Percentiles rank a stretch among this genome's conserved stretches.
Conservation (phyloP, 2,329 filamentous ascomycete species). For the Pestalotiopsis sp. region DNA sequence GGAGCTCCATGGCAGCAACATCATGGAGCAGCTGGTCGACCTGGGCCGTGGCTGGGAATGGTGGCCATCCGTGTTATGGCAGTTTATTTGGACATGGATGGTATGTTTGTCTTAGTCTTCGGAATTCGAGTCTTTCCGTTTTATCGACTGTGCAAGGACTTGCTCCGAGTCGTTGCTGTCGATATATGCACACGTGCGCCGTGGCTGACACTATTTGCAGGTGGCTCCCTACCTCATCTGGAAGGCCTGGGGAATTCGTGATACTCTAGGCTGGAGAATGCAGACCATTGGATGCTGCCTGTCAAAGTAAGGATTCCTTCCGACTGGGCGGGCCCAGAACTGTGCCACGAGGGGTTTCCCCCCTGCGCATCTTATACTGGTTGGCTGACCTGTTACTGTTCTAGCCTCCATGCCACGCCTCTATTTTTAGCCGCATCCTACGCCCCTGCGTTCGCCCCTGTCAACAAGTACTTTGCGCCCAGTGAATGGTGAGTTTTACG, state of each 20-base stretch:
- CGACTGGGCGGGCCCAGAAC: neutral
- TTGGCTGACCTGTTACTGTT: neutral
- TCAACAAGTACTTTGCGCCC: slow-evolving; percentile 50
- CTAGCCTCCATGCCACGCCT: slow-evolving; percentile 53
- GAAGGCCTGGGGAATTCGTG: slow-evolving; percentile 52
- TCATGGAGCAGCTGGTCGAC: slow-evolving; percentile 41
- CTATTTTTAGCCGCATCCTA: slow-evolving; percentile 55
- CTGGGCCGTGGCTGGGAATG: slow-evolving; percentile 57
- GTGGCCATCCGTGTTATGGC: slow-evolving; percentile 58
- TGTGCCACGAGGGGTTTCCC: neutral
- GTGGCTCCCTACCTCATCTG: slow-evolving; percentile 53
- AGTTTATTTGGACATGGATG: slow-evolving; percentile 54
- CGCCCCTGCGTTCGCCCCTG: slow-evolving; percentile 34
- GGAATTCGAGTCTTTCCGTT: too few relatives aligned
- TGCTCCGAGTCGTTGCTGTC: neutral
- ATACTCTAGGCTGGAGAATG: slow-evolving; percentile 57
- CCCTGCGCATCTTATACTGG: neutral
- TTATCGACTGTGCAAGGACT: neutral
- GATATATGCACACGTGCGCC: neutral
- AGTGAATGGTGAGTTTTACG: slow-evolving; percentile 47
- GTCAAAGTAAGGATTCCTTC: slow-evolving; percentile 25
- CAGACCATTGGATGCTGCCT: slow-evolving; percentile 47
- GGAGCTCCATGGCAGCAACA: slow-evolving; percentile 27
- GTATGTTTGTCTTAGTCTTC: too few relatives aligned
- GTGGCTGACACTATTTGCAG: slow-evolving; percentile 16